Percentiles rank a stretch among this genome's conserved stretches.
These are phyloP conservation scores for Sonneratia caseolaris DNA, from an alignment of 345 rosid species.

Conservation along the genomic window DNA sequence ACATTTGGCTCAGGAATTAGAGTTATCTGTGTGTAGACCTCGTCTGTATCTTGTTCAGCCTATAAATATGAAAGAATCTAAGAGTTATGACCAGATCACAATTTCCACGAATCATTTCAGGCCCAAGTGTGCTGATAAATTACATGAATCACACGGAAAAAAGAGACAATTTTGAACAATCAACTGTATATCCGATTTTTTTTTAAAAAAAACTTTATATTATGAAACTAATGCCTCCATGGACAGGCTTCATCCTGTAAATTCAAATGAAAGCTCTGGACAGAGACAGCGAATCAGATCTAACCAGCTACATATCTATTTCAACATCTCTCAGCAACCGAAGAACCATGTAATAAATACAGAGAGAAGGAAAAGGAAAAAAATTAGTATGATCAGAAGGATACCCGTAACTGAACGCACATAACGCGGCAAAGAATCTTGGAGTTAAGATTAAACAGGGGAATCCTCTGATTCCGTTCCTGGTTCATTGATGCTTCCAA, in stretches of 20 bases:
- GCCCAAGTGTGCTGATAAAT: too few relatives aligned
- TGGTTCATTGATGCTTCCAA: constrained; percentile 49
- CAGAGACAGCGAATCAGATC: background rate
- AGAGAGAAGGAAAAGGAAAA: background rate
- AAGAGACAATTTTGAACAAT: too few relatives aligned
- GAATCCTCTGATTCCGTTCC: constrained; percentile 40
- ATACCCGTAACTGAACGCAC: constrained; percentile 60
- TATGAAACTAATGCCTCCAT: too few relatives aligned
- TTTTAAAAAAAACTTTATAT: too few relatives aligned
- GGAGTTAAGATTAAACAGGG: constrained; percentile 52
- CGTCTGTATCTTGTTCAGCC: constrained; percentile 60
- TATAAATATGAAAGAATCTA: constrained; percentile 18
- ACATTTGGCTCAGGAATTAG: constrained; percentile 58
- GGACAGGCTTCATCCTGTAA: too few relatives aligned
- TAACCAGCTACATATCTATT: background rate
- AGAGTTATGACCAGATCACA: constrained; percentile 7
- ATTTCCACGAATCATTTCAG: background rate
- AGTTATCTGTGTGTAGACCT: constrained; percentile 70
- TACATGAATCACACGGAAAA: too few relatives aligned
- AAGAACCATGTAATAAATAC: background rate
- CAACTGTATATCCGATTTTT: too few relatives aligned
- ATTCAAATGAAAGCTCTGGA: too few relatives aligned
- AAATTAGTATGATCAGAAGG: background rate
- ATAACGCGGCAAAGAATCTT: constrained; percentile 82
- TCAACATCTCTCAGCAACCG: background rate